Base-by-base conservation (phyloP, 805 yeast species). In the Zygosaccharomyces pseudorouxii region DNA sequence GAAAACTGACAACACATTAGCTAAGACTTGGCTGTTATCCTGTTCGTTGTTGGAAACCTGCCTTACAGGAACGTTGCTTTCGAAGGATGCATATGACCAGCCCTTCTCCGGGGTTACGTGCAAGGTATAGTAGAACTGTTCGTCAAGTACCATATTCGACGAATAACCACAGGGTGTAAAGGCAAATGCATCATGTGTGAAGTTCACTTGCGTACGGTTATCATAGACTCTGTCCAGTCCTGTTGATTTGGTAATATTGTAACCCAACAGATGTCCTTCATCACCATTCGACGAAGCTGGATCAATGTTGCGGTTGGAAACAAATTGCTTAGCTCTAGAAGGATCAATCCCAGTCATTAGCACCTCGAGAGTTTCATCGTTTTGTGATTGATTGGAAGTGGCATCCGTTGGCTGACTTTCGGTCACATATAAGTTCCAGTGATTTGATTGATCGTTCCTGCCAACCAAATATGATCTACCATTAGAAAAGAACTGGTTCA, bases 11-110 rank as follows among this genome's bases (percentile, higher is more conserved):
- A 89, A 71, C 2, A 89, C 84, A 35, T 77, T 78, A 37, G 69
- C 55, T 52, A 87, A 66, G 8, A 88, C 81, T n/a, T 75, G 76
- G 28, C 75, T 62, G 57, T 83, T 78, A 53, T 73, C 68, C 33
- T 72, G 71, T 11, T 64, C 56, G 27, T 65, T 52, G 57, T 55
- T 38, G 59, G 73, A 53, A 46, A 71, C 49, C 39, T 68, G 53
- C 42, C 54, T 57, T 9, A 78, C 70, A 6, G 85, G 83, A 36
- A 82, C 87, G 65, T 88, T 92, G 18, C 97, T 82, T 65, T 93
- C 98, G 67, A 93, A 93, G 8, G 96, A 86, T 4, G 98, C 98
- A 68, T 92, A 92, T 4, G 97, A 88, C 89, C 95, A 92, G 31
- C 92, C 96, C 19, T 74, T 65, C 64, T 93, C 98, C 0, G 98